phyloP scores from a whole-genome alignment of 176 grass and related monocot species.

The Cocos nucifera region DNA sequence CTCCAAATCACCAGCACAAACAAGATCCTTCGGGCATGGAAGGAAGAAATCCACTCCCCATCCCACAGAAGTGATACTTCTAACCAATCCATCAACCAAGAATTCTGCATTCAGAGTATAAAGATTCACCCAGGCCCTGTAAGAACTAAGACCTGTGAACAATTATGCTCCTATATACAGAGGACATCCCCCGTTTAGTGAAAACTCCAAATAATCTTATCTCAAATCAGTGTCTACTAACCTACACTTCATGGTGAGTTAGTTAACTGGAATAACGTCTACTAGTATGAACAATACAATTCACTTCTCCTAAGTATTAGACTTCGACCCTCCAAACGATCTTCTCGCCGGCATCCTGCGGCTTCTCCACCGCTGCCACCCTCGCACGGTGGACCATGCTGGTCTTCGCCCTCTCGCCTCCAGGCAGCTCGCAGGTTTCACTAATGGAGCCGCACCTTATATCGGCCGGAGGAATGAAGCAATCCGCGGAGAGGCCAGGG shows the following conservation, averaged over 20 bases:
- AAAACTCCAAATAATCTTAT: neutral
- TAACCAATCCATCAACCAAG: constrained; percentile 4
- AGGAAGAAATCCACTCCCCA: too few species aligned
- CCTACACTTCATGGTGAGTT: constrained; percentile 1
- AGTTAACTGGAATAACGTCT: constrained; percentile 19
- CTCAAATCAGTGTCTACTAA: too few species aligned
- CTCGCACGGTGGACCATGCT: constrained; percentile 18
- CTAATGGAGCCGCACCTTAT: constrained; percentile 51
- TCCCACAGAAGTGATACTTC: neutral
- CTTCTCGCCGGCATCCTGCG: constrained; percentile 19
- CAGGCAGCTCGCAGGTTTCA: constrained; percentile 56
- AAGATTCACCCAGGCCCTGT: constrained; percentile 38
- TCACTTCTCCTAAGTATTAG: constrained; percentile 20
- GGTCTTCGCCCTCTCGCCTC: constrained; percentile 29
- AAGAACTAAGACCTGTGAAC: constrained; percentile 24
- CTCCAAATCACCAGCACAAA: too few species aligned
- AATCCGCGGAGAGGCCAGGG: constrained; percentile 67
- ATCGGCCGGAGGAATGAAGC: constrained; percentile 95
- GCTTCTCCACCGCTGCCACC: constrained; percentile 1
- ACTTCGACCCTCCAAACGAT: constrained; percentile 66
- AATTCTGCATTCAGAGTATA: constrained; percentile 71
- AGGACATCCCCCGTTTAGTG: constrained; percentile 5
- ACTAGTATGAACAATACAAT: constrained; percentile 47
- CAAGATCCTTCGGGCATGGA: too few species aligned
- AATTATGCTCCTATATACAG: constrained; percentile 57